Percentiles rank a stretch among this genome's conserved stretches.
Evolutionary conservation across 495 filamentous ascomycete species (phyloP).

Genomic region (Trichocladium antarcticum): DNA sequence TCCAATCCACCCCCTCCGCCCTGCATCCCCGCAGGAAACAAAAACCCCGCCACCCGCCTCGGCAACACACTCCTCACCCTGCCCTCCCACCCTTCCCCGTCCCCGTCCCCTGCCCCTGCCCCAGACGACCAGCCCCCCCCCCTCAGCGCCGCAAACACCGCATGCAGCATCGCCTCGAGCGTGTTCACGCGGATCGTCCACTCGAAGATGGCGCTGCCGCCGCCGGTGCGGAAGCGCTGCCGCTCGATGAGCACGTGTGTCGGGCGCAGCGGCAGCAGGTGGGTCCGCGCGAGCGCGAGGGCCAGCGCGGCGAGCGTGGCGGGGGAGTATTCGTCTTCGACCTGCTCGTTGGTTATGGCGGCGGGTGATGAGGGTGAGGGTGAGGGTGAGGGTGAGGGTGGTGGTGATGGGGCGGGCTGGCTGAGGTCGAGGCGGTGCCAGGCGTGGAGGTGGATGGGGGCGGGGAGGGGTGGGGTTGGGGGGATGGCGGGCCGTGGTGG

Average conservation of each 20-base stretch:
- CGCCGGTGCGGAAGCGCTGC: slow-evolving; percentile 69
- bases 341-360: neutral
- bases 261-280: slow-evolving; percentile 44
- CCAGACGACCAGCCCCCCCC: neutral
- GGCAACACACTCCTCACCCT: slow-evolving; percentile 30
- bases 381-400: neutral
- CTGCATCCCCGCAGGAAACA: slow-evolving; percentile 7
- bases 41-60: slow-evolving; percentile 32
- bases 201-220: slow-evolving; percentile 56
- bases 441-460: slow-evolving; percentile 22
- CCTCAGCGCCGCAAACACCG: slow-evolving; percentile 50
- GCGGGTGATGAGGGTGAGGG: neutral
- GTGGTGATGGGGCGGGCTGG: neutral
- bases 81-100: slow-evolving; percentile 32
- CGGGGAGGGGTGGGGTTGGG: slow-evolving; percentile 25
- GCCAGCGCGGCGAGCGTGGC: slow-evolving; percentile 48
- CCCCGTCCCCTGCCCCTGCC: neutral
- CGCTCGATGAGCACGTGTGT: slow-evolving; percentile 78
- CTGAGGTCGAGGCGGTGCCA: slow-evolving; percentile 28
- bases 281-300: slow-evolving; percentile 45
- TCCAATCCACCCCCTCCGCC: neutral
- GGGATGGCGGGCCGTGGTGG: neutral
- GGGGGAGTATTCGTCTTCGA: slow-evolving; percentile 40
- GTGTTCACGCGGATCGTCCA: slow-evolving; percentile 89
- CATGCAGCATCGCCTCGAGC: slow-evolving; percentile 81